Conservation (phyloP, 129 eudicot species). For the Escallonia herrerae region DNA sequence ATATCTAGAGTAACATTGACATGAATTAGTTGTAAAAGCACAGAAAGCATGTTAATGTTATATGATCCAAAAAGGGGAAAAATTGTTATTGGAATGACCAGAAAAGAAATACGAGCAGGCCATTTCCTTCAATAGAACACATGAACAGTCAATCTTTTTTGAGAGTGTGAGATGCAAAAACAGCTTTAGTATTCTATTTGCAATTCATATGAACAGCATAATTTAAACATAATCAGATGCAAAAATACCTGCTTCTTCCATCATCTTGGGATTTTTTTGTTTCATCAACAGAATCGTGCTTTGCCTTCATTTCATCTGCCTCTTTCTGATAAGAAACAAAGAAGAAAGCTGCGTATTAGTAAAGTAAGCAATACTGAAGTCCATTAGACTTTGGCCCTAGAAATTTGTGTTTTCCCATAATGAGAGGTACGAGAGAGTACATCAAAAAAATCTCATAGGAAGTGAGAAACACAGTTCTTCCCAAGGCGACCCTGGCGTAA, state of each 20-base stretch:
- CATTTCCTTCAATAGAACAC: too few species aligned
- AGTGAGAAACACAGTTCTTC: too few species aligned
- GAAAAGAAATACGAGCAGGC: neutral
- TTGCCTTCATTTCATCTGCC: slow-evolving; percentile 40
- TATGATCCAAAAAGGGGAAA: neutral
- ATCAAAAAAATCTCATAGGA: too few species aligned
- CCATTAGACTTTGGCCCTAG: neutral
- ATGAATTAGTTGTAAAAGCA: neutral
- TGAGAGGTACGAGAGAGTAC: too few species aligned
- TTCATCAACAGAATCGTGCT: slow-evolving; percentile 14
- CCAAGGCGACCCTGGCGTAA: too few species aligned
- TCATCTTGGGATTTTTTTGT: slow-evolving; percentile 27
- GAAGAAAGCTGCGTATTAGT: neutral
- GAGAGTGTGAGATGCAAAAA: too few species aligned
- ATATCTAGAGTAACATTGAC: slow-evolving; percentile 26
- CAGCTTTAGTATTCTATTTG: too few species aligned
- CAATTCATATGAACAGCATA: too few species aligned
- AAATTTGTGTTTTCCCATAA: too few species aligned
- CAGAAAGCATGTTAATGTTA: neutral
- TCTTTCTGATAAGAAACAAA: slow-evolving; percentile 54
- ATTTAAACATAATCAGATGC: neutral
- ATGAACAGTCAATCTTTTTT: too few species aligned
- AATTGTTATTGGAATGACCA: neutral
- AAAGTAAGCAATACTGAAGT: neutral
- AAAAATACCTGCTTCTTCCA: slow-evolving; percentile 60